Evolutionary conservation across 2,329 filamentous ascomycete genomes (phyloP).

Genomic region (Pseudogymnoascus sp.): DNA sequence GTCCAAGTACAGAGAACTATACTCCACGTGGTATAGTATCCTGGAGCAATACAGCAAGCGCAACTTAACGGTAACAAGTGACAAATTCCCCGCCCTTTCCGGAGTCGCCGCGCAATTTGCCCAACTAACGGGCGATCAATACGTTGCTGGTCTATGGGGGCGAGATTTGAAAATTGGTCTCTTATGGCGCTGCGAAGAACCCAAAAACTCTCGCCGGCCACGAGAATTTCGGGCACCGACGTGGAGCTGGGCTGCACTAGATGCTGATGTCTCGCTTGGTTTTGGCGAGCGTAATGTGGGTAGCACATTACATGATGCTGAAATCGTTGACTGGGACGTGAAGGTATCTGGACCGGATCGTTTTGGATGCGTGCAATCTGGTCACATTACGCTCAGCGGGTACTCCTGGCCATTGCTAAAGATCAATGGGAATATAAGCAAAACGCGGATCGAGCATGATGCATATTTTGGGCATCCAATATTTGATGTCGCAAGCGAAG

Average conservation of each 20-base stretch:
- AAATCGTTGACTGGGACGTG: background rate
- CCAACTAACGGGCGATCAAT: conserved; percentile 9
- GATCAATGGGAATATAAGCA: background rate
- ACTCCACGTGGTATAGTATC: conserved; percentile 8
- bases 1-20: background rate
- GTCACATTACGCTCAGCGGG: background rate
- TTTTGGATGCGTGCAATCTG: background rate
- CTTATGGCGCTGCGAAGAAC: background rate
- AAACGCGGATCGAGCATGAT: background rate
- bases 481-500: background rate
- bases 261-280: background rate
- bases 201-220: background rate
- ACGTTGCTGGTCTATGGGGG: conserved; percentile 14
- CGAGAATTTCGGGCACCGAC: background rate
- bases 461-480: background rate
- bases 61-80: conserved; percentile 5
- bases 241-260: background rate
- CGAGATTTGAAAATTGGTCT: conserved; percentile 9
- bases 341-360: background rate
- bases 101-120: conserved; percentile 12
- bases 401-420: background rate
- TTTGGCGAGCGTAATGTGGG: background rate
- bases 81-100: conserved; percentile 12
- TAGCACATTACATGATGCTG: background rate
- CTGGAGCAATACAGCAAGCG: conserved; percentile 8